phyloP scores from a whole-genome alignment of 495 filamentous ascomycete genomes.

The Podospora comata region DNA sequence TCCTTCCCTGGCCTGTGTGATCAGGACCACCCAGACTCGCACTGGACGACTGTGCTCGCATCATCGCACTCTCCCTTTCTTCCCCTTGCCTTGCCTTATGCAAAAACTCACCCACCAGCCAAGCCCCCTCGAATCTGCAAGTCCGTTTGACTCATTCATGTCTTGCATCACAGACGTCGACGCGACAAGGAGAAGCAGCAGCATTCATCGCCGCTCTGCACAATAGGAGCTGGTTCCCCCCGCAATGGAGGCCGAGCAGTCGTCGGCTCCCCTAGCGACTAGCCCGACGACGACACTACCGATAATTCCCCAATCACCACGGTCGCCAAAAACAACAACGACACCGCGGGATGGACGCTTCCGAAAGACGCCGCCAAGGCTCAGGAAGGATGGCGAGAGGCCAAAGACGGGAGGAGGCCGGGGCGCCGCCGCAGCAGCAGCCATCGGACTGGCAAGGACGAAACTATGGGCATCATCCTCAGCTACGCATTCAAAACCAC shows the following conservation, averaged over 20 bases:
- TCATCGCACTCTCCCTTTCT: neutral
- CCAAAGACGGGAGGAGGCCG: constrained; percentile 11
- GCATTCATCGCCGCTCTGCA: constrained; percentile 24
- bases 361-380: constrained; percentile 17
- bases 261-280: constrained; percentile 25
- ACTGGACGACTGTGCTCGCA: neutral
- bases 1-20: neutral
- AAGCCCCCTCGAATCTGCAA: constrained; percentile 7
- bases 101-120: neutral
- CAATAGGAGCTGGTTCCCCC: constrained; percentile 14
- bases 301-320: constrained; percentile 11
- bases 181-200: constrained; percentile 20
- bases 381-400: constrained; percentile 24
- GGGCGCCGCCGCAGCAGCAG: constrained; percentile 11
- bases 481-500: constrained; percentile 32
- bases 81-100: neutral
- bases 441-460: constrained; percentile 23
- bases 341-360: constrained; percentile 19
- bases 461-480: constrained; percentile 32
- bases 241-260: constrained; percentile 29
- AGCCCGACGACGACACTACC: constrained; percentile 16
- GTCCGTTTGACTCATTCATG: constrained; percentile 26
- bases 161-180: constrained; percentile 24
- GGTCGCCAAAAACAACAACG: constrained; percentile 12
- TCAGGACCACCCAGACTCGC: neutral